Base-by-base conservation (phyloP, 2,329 filamentous ascomycete species). In the Talaromyces sp. region DNA sequence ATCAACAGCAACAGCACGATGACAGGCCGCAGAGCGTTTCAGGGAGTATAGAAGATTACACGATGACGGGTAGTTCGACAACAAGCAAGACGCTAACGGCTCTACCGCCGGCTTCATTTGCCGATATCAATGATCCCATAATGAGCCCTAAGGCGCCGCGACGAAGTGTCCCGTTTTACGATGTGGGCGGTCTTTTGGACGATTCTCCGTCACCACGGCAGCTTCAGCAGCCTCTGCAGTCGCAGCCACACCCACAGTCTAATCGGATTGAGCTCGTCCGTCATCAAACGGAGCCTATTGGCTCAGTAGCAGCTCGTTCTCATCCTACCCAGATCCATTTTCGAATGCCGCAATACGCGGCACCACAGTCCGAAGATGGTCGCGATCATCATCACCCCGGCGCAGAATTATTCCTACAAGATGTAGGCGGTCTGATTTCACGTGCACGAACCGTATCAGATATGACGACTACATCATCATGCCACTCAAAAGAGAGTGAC, bases 151-250 rank as follows among this genome's bases (percentile, higher is more conserved):
- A 78, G 10, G 70, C 74, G n/a, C 82, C 82, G 1, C 83, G 86
- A 4, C 82, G 85, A 4, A 82, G 84, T 56, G 86, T 95, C 4
- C 92, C 91, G 0, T 94, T 97, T 75, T 93, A 94, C 71, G 93
- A 97, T 69, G 89, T 93, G 1, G 92, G 92, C 24, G 91, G 91
- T 0, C 79, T 96, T 0, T 79, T 96, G 0, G 87, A 89, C 19
- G 45, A 60, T 39, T 45, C 50, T 5, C 82, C 82, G 19, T 83
- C 83, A 68, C 77, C 74, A 41, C 69, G 10, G 13, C 50, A 43
- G 39, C 41, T 13, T 13, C 33, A 35, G n/a, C 50, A 43, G 27
- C 41, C 19, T 13, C 33, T 19, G 10, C 33, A 39, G 33, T 14
- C 33, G 39, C n/a, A 56, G 3, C 33, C 52, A 37, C n/a, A 56